Conservation (phyloP, 345 rosid genomes). For the Hypericum perforatum region DNA sequence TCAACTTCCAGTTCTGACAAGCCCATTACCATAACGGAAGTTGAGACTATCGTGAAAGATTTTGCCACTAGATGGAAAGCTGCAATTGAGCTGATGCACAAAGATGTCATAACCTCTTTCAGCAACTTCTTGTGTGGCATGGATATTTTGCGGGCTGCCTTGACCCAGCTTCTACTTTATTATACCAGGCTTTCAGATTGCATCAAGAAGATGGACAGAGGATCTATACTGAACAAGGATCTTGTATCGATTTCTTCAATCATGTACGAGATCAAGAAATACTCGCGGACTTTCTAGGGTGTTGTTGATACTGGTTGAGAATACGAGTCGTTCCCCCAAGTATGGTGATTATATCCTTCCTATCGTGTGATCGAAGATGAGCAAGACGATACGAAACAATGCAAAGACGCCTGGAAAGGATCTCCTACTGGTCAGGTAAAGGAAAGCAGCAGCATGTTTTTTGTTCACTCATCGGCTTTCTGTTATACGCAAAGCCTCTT, state of each 20-base stretch:
- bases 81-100: slow-evolving; percentile 94
- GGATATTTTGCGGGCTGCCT: slow-evolving; percentile 92
- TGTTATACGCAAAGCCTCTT: no score
- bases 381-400: no score
- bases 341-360: no score
- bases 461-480: no score
- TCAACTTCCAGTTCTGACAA: slow-evolving; percentile 50
- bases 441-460: no score
- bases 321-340: no score
- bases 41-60: slow-evolving; percentile 80
- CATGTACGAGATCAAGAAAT: slow-evolving; percentile 95
- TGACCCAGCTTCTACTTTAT: slow-evolving; percentile 89
- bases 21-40: slow-evolving; percentile 58
- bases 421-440: no score
- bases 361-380: no score
- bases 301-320: no score
- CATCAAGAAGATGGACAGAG: slow-evolving; percentile 72
- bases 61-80: slow-evolving; percentile 88
- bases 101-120: slow-evolving; percentile 95
- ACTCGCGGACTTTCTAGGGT: slow-evolving; percentile 69
- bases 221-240: slow-evolving; percentile 75
- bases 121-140: slow-evolving; percentile 93
- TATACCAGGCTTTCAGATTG: slow-evolving; percentile 86
- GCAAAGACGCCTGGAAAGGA: no score
- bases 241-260: slow-evolving; percentile 84